A percentile compares a stretch with the other conserved stretches of the same genome.
Evolutionary conservation across 2,329 filamentous ascomycete genomes (phyloP).

Genomic region (Colletotrichum lupini): DNA sequence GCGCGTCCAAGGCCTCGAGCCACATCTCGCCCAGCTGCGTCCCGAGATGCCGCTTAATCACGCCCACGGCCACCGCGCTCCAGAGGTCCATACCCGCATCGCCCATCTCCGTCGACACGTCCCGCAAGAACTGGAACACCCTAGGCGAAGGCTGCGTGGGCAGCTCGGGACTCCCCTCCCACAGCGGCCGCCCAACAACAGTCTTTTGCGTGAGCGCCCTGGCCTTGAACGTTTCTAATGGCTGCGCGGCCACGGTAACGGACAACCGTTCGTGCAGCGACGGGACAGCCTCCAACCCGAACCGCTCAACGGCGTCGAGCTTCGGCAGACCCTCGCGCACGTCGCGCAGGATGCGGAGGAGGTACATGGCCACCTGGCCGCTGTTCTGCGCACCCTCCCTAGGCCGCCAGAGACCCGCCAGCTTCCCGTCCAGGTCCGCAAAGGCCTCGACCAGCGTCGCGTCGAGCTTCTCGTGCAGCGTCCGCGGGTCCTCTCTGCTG

Average conservation of each 20-base stretch:
- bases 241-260: conserved; percentile 58
- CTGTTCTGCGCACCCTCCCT: conserved; percentile 58
- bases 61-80: conserved; percentile 74
- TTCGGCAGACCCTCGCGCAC: conserved; percentile 74
- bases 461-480: conserved; percentile 70
- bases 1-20: conserved; percentile 53
- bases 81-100: conserved; percentile 81
- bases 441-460: conserved; percentile 68
- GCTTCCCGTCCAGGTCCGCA: conserved; percentile 65
- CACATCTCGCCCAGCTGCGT: conserved; percentile 62
- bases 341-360: conserved; percentile 80
- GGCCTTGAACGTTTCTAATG: conserved; percentile 60
- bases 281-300: conserved; percentile 71
- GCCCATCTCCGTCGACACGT: conserved; percentile 75
- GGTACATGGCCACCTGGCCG: conserved; percentile 69
- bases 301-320: conserved; percentile 59
- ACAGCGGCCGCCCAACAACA: conserved; percentile 74
- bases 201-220: conserved; percentile 54
- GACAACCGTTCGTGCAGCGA: conserved; percentile 73
- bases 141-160: conserved; percentile 83
- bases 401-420: conserved; percentile 62
- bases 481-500: conserved; percentile 76
- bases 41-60: conserved; percentile 70
- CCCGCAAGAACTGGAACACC: conserved; percentile 77
- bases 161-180: conserved; percentile 80